Percentiles rank a stretch among this genome's conserved stretches.
These are phyloP conservation scores for Apiotrichum sp. DNA, from an alignment of 1,284 basidiomycete genomes.

Conservation along the genomic window DNA sequence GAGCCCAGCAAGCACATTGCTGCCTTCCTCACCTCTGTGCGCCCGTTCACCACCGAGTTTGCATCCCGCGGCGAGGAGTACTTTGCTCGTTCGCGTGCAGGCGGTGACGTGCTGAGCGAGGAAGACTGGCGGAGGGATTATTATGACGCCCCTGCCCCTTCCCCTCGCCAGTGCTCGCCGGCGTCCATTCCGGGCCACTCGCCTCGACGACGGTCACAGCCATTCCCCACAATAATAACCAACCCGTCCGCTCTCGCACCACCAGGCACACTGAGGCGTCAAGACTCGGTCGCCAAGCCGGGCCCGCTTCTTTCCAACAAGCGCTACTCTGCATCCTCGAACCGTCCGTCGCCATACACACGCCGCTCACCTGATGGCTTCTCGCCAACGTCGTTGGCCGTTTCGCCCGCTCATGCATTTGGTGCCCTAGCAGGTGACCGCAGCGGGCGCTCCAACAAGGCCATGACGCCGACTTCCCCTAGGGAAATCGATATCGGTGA, in stretches of 20 bases:
- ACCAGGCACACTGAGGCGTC: neutral
- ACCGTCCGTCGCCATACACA: neutral
- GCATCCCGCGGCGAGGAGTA: conserved; percentile 21
- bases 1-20: conserved; percentile 14
- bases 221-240: neutral
- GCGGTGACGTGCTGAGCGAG: conserved; percentile 33
- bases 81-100: conserved; percentile 37
- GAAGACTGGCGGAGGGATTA: conserved; percentile 12
- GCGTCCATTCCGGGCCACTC: neutral
- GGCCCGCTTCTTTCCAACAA: neutral
- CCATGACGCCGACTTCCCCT: too few species aligned
- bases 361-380: neutral
- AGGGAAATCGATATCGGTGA: too few species aligned
- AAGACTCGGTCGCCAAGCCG: neutral
- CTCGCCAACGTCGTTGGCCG: neutral
- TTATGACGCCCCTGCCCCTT: conserved; percentile 1
- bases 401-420: too few species aligned
- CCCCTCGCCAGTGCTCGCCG: neutral
- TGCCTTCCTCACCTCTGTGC: conserved; percentile 3
- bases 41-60: conserved; percentile 5
- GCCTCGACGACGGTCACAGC: neutral
- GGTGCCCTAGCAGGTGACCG: too few species aligned
- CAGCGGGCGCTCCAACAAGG: too few species aligned
- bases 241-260: neutral
- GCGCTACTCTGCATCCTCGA: neutral